Percentiles rank a stretch among this genome's conserved stretches.
Conservation (phyloP, 495 filamentous ascomycete genomes). For the Rusavskia elegans region DNA sequence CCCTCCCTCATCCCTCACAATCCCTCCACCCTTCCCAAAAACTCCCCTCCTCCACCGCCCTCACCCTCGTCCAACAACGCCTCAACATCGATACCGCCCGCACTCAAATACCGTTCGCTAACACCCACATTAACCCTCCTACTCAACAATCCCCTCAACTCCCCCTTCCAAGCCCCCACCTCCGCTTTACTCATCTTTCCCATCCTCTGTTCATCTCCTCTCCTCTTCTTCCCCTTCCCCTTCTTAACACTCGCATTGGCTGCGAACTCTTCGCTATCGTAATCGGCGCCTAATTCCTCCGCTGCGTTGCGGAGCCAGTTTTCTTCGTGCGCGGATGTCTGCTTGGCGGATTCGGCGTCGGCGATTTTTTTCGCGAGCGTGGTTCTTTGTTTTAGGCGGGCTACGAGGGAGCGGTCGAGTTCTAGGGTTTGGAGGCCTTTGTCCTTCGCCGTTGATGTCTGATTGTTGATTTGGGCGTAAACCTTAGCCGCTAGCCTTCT, state of each 20-base stretch:
- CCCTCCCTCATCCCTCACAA: neutral
- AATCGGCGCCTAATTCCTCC: constrained; percentile 87
- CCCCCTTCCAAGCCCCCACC: constrained; percentile 40
- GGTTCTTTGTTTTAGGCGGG: constrained; percentile 56
- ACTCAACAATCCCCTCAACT: constrained; percentile 49
- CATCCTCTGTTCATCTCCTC: constrained; percentile 58
- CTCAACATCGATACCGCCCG: constrained; percentile 67
- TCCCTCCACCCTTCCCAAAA: constrained; percentile 45
- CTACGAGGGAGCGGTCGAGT: constrained; percentile 63
- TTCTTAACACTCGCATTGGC: constrained; percentile 36
- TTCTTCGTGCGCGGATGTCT: constrained; percentile 68
- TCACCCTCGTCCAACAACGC: constrained; percentile 46
- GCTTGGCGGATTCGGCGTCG: constrained; percentile 68
- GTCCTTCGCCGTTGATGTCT: constrained; percentile 11
- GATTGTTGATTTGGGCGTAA: constrained; percentile 31
- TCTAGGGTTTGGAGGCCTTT: constrained; percentile 55
- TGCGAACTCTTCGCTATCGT: constrained; percentile 74
- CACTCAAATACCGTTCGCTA: constrained; percentile 75
- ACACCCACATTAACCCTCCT: constrained; percentile 81
- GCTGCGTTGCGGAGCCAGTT: constrained; percentile 72
- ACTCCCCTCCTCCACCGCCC: constrained; percentile 30
- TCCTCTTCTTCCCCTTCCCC: constrained; percentile 53
- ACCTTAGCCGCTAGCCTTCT: constrained; percentile 76
- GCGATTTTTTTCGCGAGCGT: constrained; percentile 69
- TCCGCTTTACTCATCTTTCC: constrained; percentile 53